Conservation (phyloP, 1,139 yeast species). For the Yamadazyma dushanensis region DNA sequence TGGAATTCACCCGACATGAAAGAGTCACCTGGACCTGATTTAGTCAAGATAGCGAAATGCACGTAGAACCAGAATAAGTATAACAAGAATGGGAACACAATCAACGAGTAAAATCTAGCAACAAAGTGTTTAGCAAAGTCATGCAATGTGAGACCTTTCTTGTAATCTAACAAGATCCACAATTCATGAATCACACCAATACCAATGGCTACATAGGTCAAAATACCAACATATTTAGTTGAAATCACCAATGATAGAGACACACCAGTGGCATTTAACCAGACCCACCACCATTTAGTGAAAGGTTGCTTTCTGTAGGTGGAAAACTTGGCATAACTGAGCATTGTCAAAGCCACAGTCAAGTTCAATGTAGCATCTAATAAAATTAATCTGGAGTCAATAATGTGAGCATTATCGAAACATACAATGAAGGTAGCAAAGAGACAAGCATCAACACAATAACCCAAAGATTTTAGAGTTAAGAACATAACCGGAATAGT, state of each 20-base stretch:
- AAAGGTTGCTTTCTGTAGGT: conserved; percentile 72
- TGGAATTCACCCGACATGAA: conserved; percentile 95
- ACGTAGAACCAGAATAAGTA: conserved; percentile 92
- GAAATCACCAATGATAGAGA: conserved; percentile 87
- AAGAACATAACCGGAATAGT: conserved; percentile 81
- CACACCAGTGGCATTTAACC: conserved; percentile 83
- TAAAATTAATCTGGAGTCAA: conserved; percentile 85
- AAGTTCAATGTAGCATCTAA: conserved; percentile 87
- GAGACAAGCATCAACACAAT: conserved; percentile 73
- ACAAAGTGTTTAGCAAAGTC: conserved; percentile 67
- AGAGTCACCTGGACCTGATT: conserved; percentile 93
- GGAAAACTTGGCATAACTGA: conserved; percentile 75
- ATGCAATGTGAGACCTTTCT: conserved; percentile 63
- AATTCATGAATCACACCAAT: conserved; percentile 80
- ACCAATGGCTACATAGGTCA: conserved; percentile 87
- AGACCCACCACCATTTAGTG: conserved; percentile 74
- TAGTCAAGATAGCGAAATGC: conserved; percentile 76
- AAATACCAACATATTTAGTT: conserved; percentile 93
- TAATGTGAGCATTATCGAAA: conserved; percentile 87
- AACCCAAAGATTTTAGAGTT: conserved; percentile 82
- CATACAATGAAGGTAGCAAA: conserved; percentile 81
- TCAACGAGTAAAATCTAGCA: conserved; percentile 72
- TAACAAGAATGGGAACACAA: conserved; percentile 77
- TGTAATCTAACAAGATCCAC: conserved; percentile 80
- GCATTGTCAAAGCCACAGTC: conserved; percentile 77